Percentiles rank a stretch among this genome's conserved stretches.
Evolutionary conservation across 495 filamentous ascomycete species (phyloP).

Genomic region (Penicillium soppii): DNA sequence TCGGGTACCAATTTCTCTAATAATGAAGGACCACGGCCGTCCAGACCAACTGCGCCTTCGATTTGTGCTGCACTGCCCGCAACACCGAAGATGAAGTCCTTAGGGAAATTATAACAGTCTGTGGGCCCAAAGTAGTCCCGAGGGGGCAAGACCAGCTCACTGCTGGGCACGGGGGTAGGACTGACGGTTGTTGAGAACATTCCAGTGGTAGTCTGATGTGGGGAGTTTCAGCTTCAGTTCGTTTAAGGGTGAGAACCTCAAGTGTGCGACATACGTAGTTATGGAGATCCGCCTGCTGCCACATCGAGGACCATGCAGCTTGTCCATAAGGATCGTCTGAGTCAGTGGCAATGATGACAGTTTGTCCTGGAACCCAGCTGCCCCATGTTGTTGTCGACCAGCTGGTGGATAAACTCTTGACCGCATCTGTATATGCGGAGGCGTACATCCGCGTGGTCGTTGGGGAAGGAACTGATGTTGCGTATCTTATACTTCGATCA

Average conservation of each 20-base stretch:
- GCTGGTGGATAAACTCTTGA: slow-evolving; percentile 15
- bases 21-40: slow-evolving; percentile 40
- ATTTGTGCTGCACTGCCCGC: slow-evolving; percentile 51
- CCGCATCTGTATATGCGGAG: slow-evolving; percentile 18
- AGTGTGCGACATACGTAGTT: slow-evolving; percentile 22
- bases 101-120: slow-evolving; percentile 34
- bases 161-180: slow-evolving; percentile 33
- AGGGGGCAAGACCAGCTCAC: slow-evolving; percentile 36
- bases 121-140: slow-evolving; percentile 27
- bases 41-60: slow-evolving; percentile 45
- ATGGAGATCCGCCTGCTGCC: slow-evolving; percentile 24
- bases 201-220: slow-evolving; percentile 21
- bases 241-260: not conserved
- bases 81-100: slow-evolving; percentile 52
- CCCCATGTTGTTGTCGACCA: slow-evolving; percentile 32
- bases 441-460: slow-evolving; percentile 23
- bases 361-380: slow-evolving; percentile 28
- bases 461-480: slow-evolving; percentile 26
- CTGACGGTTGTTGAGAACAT: slow-evolving; percentile 33
- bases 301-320: slow-evolving; percentile 35
- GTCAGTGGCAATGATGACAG: slow-evolving; percentile 27
- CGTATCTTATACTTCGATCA: slow-evolving; percentile 16
- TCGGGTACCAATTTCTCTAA: slow-evolving; percentile 33
- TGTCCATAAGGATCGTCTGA: slow-evolving; percentile 31
- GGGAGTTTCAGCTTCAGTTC: not conserved